Conservation (phyloP, 179 eudicot species). For the Amaranthus tricolor region DNA sequence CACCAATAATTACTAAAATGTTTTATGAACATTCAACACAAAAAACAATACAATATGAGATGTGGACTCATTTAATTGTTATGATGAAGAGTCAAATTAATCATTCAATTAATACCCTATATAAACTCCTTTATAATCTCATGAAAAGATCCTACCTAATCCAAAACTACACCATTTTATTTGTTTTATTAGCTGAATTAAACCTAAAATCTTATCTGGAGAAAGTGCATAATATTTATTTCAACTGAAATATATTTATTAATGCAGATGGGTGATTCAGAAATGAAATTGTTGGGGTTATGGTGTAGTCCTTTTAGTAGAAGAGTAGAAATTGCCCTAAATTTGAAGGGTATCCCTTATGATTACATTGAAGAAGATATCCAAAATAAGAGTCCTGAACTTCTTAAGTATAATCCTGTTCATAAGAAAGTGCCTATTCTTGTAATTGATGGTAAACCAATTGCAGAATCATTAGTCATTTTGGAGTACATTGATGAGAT, state of each 20-base stretch:
- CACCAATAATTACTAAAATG: conserved; percentile 5
- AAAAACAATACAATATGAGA: not conserved
- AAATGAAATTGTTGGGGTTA: conserved; percentile 29
- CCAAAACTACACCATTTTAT: not conserved
- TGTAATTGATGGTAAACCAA: conserved; percentile 26
- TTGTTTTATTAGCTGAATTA: not conserved
- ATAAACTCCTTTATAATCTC: not conserved
- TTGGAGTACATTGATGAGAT: conserved; percentile 42
- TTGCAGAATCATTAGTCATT: conserved; percentile 35
- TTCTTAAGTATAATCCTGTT: conserved; percentile 35
- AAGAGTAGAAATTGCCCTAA: conserved; percentile 34
- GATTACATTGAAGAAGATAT: conserved; percentile 40
- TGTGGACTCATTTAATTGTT: conserved; percentile 10
- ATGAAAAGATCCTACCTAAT: conserved; percentile 7
- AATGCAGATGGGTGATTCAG: conserved; percentile 17
- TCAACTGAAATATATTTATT: not conserved
- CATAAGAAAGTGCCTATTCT: conserved; percentile 43
- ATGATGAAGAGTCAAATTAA: not conserved
- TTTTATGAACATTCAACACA: conserved; percentile 13
- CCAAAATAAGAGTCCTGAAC: conserved; percentile 30
- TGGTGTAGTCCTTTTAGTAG: conserved; percentile 37
- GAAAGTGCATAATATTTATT: not conserved
- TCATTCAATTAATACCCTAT: not conserved
- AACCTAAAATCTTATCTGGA: not conserved
- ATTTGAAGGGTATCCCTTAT: conserved; percentile 31